Percentiles rank a stretch among this genome's conserved stretches.
Conservation (phyloP, 768 basidiomycete species). For the Lactarius hengduanensis region DNA sequence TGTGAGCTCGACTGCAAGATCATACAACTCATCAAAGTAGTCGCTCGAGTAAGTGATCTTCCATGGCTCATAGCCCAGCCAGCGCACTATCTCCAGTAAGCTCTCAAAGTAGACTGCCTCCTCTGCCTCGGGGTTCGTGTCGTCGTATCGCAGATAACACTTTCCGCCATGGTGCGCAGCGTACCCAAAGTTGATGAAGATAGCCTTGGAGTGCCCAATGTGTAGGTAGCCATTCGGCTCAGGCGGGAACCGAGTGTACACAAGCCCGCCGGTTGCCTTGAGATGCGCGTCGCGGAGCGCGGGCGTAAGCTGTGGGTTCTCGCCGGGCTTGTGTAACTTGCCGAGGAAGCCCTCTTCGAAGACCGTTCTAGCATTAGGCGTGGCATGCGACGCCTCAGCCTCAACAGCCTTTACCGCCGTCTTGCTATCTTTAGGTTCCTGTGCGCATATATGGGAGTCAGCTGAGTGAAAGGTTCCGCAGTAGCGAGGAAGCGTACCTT, state of each 20-base stretch:
- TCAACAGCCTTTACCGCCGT: conserved; percentile 35
- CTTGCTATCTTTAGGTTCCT: conserved; percentile 54
- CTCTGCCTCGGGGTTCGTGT: conserved; percentile 98
- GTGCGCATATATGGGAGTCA: not conserved
- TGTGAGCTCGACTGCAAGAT: conserved; percentile 84
- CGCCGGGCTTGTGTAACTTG: conserved; percentile 88
- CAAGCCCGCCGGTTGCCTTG: conserved; percentile 71
- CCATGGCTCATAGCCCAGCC: conserved; percentile 98
- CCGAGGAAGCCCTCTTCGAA: conserved; percentile 97
- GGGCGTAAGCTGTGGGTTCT: conserved; percentile 82
- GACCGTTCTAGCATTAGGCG: conserved; percentile 48
- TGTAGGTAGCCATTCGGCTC: conserved; percentile 98
- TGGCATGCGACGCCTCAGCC: conserved; percentile 39
- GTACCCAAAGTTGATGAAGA: conserved; percentile 98
- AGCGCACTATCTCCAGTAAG: conserved; percentile 91
- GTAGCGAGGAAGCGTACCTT: conserved; percentile 46
- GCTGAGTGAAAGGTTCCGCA: not conserved
- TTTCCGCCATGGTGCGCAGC: conserved; percentile 91
- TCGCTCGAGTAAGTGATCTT: conserved; percentile 99
- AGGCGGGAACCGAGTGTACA: conserved; percentile 96
- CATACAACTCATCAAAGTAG: conserved; percentile 86
- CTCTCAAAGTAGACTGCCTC: conserved; percentile 96
- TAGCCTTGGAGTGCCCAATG: conserved; percentile 97
- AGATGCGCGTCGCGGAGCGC: conserved; percentile 81
- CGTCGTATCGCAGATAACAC: conserved; percentile 94